Evolutionary conservation across 345 rosid genomes (phyloP).

Genomic region (Angophora floribunda): DNA sequence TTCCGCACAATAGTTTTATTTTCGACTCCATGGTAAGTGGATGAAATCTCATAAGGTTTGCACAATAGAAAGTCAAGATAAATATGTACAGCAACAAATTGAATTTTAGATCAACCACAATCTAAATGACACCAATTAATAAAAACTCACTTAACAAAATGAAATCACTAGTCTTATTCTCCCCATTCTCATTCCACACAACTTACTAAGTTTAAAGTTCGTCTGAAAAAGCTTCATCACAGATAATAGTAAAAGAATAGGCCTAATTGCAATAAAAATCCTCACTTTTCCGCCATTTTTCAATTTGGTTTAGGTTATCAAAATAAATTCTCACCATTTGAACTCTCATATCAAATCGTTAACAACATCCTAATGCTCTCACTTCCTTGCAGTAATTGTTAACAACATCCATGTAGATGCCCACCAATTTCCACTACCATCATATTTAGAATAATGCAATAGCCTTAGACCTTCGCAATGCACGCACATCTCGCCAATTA

Average conservation of each 20-base stretch:
- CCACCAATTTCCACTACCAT: not conserved
- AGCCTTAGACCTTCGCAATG: not conserved
- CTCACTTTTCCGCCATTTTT: not conserved
- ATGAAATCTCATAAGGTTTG: not conserved
- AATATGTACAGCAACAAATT: not conserved
- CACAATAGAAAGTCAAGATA: not conserved
- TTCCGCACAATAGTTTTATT: not conserved
- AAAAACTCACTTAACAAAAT: not conserved
- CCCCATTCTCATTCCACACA: not conserved
- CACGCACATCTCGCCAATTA: not conserved
- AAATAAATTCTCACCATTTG: not conserved
- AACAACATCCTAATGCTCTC: slow-evolving; percentile 38
- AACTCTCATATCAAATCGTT: not conserved
- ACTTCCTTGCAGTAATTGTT: slow-evolving; percentile 50
- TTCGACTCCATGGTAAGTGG: not conserved
- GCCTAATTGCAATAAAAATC: not conserved
- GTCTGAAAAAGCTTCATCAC: not conserved
- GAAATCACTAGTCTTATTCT: not conserved
- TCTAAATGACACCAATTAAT: not conserved
- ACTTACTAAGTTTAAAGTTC: not conserved
- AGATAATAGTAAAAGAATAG: not conserved
- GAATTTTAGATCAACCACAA: not conserved
- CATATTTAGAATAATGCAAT: not conserved
- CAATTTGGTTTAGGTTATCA: not conserved
- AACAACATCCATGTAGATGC: slow-evolving; percentile 38